These are phyloP conservation scores for Fonsecaea erecta DNA, from an alignment of 2,329 filamentous ascomycete genomes.

Conservation along the genomic window DNA sequence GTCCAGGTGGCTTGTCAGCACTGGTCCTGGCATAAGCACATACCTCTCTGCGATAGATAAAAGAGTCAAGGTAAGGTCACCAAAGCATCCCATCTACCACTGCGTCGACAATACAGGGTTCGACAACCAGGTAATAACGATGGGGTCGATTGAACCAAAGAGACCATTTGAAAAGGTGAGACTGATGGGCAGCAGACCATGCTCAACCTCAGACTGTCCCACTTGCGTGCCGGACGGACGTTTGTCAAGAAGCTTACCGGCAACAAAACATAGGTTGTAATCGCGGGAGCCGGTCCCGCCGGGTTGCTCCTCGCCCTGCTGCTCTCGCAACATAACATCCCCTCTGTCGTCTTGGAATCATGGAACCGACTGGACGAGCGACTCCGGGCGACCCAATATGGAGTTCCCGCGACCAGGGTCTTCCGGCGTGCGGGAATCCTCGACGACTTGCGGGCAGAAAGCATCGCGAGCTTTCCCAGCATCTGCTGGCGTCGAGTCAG, in stretches of 20 bases:
- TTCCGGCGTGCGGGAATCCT: slow-evolving; percentile 63
- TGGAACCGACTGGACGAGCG: slow-evolving; percentile 22
- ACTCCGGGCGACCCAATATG: slow-evolving; percentile 64
- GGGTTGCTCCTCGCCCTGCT: slow-evolving; percentile 42
- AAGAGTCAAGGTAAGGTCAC: not conserved
- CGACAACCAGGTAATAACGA: not conserved
- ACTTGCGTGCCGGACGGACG: not conserved
- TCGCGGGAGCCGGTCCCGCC: slow-evolving; percentile 44
- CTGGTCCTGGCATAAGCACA: not conserved
- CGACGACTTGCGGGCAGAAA: slow-evolving; percentile 51
- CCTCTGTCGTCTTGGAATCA: slow-evolving; percentile 20
- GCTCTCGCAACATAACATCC: slow-evolving; percentile 28
- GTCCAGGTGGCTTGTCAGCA: not conserved
- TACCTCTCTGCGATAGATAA: not conserved
- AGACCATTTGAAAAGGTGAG: slow-evolving; percentile 23
- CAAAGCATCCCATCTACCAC: not conserved
- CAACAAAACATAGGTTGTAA: slow-evolving; percentile 15
- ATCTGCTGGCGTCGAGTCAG: slow-evolving; percentile 26
- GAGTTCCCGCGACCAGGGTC: slow-evolving; percentile 61
- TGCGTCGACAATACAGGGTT: not conserved
- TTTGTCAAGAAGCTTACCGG: not conserved
- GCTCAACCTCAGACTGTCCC: not conserved
- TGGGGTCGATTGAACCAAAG: slow-evolving; percentile 18
- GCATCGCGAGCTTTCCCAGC: slow-evolving; percentile 26
- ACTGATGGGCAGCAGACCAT: not conserved